A percentile compares a stretch with the other conserved stretches of the same genome.
Evolutionary conservation across 495 filamentous ascomycete species (phyloP).

Genomic region (Penicillium alfredii): DNA sequence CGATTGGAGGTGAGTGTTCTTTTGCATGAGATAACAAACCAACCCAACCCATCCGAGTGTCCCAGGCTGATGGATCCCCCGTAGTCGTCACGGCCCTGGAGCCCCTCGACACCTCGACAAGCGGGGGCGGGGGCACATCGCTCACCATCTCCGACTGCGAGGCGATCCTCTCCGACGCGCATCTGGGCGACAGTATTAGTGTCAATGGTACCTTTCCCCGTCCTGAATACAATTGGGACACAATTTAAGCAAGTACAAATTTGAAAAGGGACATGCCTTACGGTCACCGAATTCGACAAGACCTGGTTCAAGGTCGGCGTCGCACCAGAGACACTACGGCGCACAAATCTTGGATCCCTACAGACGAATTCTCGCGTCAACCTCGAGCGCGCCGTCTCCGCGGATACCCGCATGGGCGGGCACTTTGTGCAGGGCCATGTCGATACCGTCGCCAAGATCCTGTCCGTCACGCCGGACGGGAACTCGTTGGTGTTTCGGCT

Average conservation of each 20-base stretch:
- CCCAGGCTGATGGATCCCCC: conserved; percentile 9
- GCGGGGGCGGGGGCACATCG: conserved; percentile 72
- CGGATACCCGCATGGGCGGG: conserved; percentile 76
- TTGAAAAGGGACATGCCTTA: conserved; percentile 81
- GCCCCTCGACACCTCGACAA: conserved; percentile 63
- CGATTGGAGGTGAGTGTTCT: conserved; percentile 79
- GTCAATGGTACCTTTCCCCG: conserved; percentile 61
- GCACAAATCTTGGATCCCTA: conserved; percentile 83
- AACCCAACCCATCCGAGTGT: too few species aligned
- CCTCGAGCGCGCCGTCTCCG: conserved; percentile 86
- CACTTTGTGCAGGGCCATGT: conserved; percentile 86
- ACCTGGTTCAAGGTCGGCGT: conserved; percentile 85
- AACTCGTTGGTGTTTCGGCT: conserved; percentile 86
- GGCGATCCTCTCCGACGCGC: conserved; percentile 70
- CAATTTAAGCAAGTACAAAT: too few species aligned
- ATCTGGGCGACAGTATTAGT: conserved; percentile 87
- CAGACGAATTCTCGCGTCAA: conserved; percentile 60
- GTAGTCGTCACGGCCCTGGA: conserved; percentile 78
- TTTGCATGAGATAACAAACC: too few species aligned
- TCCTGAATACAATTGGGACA: too few species aligned
- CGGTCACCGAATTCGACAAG: conserved; percentile 69
- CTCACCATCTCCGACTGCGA: conserved; percentile 75
- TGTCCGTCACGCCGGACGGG: conserved; percentile 65
- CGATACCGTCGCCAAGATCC: conserved; percentile 74
- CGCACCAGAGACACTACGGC: conserved; percentile 91